phyloP scores from a whole-genome alignment of 495 filamentous ascomycete species.

The Hamigera avellanea region DNA sequence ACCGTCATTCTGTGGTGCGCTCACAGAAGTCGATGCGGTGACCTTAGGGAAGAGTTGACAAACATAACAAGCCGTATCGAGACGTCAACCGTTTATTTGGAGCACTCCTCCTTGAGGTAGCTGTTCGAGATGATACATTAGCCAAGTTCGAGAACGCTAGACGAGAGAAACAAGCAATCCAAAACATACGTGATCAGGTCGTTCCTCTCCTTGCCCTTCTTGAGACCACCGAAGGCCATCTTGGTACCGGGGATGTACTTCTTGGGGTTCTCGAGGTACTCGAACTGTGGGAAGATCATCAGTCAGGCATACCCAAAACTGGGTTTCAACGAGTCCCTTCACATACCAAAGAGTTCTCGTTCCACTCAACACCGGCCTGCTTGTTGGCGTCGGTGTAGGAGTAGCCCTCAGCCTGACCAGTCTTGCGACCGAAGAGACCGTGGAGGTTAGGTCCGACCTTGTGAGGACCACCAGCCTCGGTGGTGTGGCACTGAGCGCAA shows the following conservation, averaged over 20 bases:
- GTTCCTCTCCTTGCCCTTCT: slow-evolving; percentile 99
- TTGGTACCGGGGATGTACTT: slow-evolving; percentile 99
- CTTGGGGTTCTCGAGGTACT: slow-evolving; percentile 88
- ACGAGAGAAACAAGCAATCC: neutral
- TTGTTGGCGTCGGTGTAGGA: slow-evolving; percentile 99
- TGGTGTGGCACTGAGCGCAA: slow-evolving; percentile 96
- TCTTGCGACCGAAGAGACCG: slow-evolving; percentile 96
- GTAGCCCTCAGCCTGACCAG: slow-evolving; percentile 82
- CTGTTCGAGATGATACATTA: slow-evolving; percentile 22
- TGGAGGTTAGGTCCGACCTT: slow-evolving; percentile 95
- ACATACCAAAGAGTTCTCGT: slow-evolving; percentile 75
- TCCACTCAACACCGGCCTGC: slow-evolving; percentile 83
- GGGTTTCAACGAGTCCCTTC: neutral
- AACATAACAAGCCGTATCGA: slow-evolving; percentile 10
- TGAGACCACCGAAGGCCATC: slow-evolving; percentile 99
- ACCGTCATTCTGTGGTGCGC: neutral
- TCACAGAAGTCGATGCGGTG: slow-evolving; percentile 2
- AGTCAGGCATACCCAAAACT: slow-evolving; percentile 2
- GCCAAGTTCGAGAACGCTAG: too few relatives aligned
- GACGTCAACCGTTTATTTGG: slow-evolving; percentile 37
- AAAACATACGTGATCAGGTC: slow-evolving; percentile 92
- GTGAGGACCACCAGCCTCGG: slow-evolving; percentile 78
- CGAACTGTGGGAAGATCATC: slow-evolving; percentile 41
- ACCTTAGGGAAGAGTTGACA: slow-evolving; percentile 13
- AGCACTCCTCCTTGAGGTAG: slow-evolving; percentile 57